Base-by-base conservation (phyloP, 208 protist species). In the Trypanosoma conorhini region DNA sequence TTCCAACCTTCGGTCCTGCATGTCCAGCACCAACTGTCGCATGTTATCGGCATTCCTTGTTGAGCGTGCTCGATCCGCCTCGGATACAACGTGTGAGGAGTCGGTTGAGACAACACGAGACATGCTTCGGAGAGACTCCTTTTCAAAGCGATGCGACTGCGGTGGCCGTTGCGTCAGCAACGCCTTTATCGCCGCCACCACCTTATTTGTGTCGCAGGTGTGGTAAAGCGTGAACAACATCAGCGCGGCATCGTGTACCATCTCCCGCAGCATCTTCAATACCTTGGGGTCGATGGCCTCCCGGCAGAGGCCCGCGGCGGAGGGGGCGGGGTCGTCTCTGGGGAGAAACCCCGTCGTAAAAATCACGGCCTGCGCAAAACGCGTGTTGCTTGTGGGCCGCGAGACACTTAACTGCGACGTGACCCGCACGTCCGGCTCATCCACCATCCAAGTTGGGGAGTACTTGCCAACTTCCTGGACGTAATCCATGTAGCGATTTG, bases 41-140 rank as follows among this genome's bases (percentile, higher is more conserved):
- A 95, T 95, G 64, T 75, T 84, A 75, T 95, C 89, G 21, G 81
- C 74, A 70, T 95, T 95, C 72, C 77, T 86, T 61, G 85, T 91
- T 44, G 78, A 75, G 3, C 87, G 87, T 7, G 81, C 79, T 66
- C 89, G 84, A 60, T 95, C 89, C 3, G 86, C 85, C 79, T 95
- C 89, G 9, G 88, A 88, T 52, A 82, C 62, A 81, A 81, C 84
- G 59, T 82, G 54, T 0, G 80, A 76, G n/a, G 83, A 86, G 28
- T 85, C 78, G 15, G 80, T 71, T 38, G 85, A 93, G 26, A 82
- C 78, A 26, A 96, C 86, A 61, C 77, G 79, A 21, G 86, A 88
- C 91, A 96, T 96, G 57, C 81, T 94, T 58, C 87, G 84, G 62
- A 91, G 60, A 38, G 86, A 80, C 78, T 96, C 86, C 19, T 77